A percentile compares a stretch with the other conserved stretches of the same genome.
Evolutionary conservation across 148 eudicot genomes (phyloP).

Genomic region (Rheum nobile): DNA sequence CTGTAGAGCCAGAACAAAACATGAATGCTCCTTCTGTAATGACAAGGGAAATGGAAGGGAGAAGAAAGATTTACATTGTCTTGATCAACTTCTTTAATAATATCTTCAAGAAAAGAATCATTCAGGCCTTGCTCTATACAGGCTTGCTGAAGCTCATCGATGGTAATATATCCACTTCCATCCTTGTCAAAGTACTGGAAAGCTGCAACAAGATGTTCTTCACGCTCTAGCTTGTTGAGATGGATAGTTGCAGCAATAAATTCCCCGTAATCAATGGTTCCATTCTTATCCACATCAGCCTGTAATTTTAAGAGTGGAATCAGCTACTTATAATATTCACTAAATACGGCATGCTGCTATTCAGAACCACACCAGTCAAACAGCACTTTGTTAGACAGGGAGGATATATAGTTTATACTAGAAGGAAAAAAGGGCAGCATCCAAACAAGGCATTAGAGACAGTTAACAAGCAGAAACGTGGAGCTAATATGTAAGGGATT

Average conservation of each 20-base stretch:
- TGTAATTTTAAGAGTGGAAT: conserved; percentile 22
- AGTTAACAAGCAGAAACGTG: too few species aligned
- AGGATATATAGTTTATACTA: too few species aligned
- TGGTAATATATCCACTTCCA: conserved; percentile 88
- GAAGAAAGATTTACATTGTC: conserved; percentile 51
- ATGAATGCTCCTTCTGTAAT: neutral
- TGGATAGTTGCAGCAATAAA: conserved; percentile 89
- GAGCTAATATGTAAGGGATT: too few species aligned
- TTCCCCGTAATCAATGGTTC: conserved; percentile 92
- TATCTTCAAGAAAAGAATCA: conserved; percentile 67
- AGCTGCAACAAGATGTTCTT: conserved; percentile 88
- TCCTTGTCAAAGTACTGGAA: conserved; percentile 92
- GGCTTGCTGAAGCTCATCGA: conserved; percentile 89
- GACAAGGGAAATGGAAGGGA: neutral
- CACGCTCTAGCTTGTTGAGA: conserved; percentile 85
- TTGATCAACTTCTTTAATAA: conserved; percentile 78
- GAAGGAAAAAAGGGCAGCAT: too few species aligned
- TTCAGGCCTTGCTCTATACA: conserved; percentile 70
- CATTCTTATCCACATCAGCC: conserved; percentile 96
- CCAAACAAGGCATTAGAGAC: too few species aligned
- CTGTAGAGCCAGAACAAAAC: neutral
- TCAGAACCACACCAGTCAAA: neutral
- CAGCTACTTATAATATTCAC: conserved; percentile 10
- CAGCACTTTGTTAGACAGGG: too few species aligned
- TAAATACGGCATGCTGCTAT: neutral